phyloP scores from a whole-genome alignment of 2,329 filamentous ascomycete species.

The Cordyceps cicadae region DNA sequence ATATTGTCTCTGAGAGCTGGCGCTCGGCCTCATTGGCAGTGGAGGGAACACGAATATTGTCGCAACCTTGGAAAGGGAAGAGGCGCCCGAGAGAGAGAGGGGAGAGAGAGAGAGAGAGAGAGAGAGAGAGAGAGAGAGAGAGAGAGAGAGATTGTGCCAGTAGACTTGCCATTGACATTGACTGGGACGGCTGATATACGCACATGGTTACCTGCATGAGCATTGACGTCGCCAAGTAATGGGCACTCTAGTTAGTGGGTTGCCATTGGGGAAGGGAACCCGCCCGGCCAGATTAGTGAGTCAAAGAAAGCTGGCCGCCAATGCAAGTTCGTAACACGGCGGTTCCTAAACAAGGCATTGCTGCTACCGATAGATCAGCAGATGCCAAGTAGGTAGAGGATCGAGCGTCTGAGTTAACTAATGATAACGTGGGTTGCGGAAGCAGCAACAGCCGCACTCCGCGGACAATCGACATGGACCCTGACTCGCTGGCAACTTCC shows the following conservation, averaged over 20 bases:
- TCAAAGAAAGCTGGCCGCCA: too few relatives aligned
- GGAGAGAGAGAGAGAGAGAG: too few relatives aligned
- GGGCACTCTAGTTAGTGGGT: neutral
- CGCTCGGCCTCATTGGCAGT: neutral
- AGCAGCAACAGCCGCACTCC: neutral
- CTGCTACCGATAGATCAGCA: too few relatives aligned
- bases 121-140: too few relatives aligned
- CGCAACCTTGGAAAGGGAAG: neutral
- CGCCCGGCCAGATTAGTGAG: too few relatives aligned
- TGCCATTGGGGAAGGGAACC: too few relatives aligned
- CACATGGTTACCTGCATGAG: neutral
- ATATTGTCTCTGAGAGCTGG: too few relatives aligned
- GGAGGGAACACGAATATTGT: neutral
- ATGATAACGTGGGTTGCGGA: neutral
- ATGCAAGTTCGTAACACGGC: too few relatives aligned
- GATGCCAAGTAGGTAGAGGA: neutral
- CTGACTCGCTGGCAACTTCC: slow-evolving; percentile 7
- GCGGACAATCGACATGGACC: neutral
- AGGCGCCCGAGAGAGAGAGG: too few relatives aligned
- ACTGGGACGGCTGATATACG: neutral
- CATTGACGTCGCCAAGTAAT: neutral
- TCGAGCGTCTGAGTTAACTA: neutral
- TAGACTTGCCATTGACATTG: too few relatives aligned
- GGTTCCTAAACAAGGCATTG: too few relatives aligned
- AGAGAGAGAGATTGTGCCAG: too few relatives aligned